These are phyloP conservation scores for Podospora australis DNA, from an alignment of 495 filamentous ascomycete genomes.

Conservation along the genomic window DNA sequence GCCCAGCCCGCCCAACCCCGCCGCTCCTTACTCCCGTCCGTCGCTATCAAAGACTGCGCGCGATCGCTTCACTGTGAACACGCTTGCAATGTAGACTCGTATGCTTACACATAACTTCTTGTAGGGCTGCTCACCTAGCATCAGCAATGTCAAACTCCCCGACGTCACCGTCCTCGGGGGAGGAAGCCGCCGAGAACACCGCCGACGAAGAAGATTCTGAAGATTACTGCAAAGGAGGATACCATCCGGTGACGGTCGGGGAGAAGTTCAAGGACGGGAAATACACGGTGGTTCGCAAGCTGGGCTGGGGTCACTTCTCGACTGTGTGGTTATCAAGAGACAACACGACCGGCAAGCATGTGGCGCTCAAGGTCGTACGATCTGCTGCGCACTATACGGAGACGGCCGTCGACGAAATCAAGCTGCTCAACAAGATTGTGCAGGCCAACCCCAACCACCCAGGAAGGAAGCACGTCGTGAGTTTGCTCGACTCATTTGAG, in stretches of 20 bases:
- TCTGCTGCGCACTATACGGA: constrained; percentile 98
- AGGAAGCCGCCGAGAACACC: constrained; percentile 83
- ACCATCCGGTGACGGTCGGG: constrained; percentile 88
- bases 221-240: constrained; percentile 98
- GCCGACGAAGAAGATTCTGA: constrained; percentile 98
- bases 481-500: constrained; percentile 91
- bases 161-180: constrained; percentile 69
- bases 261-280: constrained; percentile 97
- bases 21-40: constrained; percentile 11
- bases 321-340: constrained; percentile 96
- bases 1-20: constrained; percentile 19
- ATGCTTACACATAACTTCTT: constrained; percentile 17
- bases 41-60: constrained; percentile 3
- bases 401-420: constrained; percentile 98
- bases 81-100: constrained; percentile 10
- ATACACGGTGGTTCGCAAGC: constrained; percentile 92
- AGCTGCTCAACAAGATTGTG: constrained; percentile 92
- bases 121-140: constrained; percentile 28
- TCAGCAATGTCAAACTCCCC: constrained; percentile 59
- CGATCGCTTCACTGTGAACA: too few species aligned
- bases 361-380: constrained; percentile 94
- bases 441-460: constrained; percentile 90
- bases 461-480: constrained; percentile 89
- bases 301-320: constrained; percentile 98
- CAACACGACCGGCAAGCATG: constrained; percentile 85